These are phyloP conservation scores for Pseudogymnoascus sp. DNA, from an alignment of 2,329 filamentous ascomycete species.

Conservation along the genomic window DNA sequence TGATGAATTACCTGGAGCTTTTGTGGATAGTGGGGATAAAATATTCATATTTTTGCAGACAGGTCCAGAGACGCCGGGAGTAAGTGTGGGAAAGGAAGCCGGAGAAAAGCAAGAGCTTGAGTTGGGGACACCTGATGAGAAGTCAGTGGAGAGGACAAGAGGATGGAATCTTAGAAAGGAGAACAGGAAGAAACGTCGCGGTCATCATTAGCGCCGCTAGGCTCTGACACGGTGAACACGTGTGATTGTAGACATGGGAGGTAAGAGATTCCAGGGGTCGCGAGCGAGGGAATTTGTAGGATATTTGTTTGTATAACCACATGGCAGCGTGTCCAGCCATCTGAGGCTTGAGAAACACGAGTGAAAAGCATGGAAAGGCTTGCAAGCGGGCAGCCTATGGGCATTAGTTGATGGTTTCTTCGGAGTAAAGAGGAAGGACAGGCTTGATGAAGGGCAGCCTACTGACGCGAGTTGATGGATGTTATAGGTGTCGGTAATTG, in stretches of 20 bases:
- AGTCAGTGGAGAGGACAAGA: not conserved
- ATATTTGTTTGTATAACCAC: constrained; percentile 1
- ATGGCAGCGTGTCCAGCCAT: not conserved
- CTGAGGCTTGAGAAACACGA: not conserved
- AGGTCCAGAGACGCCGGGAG: not conserved
- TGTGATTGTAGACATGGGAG: not conserved
- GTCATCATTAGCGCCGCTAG: not conserved
- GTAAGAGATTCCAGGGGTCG: no score
- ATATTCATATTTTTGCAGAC: not conserved
- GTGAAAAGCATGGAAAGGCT: no score
- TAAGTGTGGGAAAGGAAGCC: not conserved
- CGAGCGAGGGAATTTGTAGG: not conserved
- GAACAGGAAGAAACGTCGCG: not conserved
- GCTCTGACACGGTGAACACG: not conserved
- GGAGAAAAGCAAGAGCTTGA: not conserved
- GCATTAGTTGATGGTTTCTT: not conserved
- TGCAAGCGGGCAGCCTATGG: not conserved
- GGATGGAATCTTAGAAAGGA: not conserved
- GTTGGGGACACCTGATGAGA: not conserved
- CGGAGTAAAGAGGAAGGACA: not conserved
- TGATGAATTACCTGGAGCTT: not conserved
- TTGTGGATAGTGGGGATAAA: not conserved
- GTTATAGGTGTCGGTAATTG: not conserved
- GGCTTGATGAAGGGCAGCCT: not conserved
- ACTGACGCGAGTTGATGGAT: not conserved